phyloP scores from a whole-genome alignment of 2,329 filamentous ascomycete genomes.

The Ilyonectria mors-panacis region DNA sequence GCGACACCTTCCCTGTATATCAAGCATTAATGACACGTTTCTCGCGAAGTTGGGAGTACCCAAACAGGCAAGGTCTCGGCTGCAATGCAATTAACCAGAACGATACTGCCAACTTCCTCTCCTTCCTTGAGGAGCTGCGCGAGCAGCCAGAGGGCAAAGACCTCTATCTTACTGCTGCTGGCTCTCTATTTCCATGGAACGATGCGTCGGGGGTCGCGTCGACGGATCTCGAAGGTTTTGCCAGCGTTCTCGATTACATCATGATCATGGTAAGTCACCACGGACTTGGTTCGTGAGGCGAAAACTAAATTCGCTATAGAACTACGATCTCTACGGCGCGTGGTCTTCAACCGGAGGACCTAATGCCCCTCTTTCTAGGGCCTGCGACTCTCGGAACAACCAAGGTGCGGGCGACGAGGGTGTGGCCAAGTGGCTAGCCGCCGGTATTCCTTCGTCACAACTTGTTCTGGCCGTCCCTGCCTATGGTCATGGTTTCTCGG shows the following conservation, averaged over 20 bases:
- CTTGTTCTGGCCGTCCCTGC: conserved; percentile 38
- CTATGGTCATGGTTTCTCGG: conserved; percentile 39
- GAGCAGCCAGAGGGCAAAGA: conserved; percentile 32
- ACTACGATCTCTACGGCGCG: conserved; percentile 40
- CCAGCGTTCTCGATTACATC: conserved; percentile 38
- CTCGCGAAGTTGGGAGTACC: conserved; percentile 39
- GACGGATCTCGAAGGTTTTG: conserved; percentile 35
- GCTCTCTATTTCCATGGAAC: conserved; percentile 41
- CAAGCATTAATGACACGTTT: not conserved
- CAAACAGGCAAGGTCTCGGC: conserved; percentile 41
- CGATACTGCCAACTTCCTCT: conserved; percentile 39
- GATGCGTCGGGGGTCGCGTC: conserved; percentile 28
- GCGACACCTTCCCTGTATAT: not conserved
- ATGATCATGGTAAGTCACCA: conserved; percentile 37
- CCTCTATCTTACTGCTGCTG: conserved; percentile 36
- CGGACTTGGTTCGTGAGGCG: rapidly evolving
- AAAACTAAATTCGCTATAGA: conserved; percentile 5
- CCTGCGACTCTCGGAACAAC: conserved; percentile 37
- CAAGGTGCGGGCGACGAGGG: conserved; percentile 34
- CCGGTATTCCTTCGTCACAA: conserved; percentile 36
- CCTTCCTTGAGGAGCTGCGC: conserved; percentile 39
- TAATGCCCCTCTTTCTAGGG: conserved; percentile 28
- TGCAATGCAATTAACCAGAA: conserved; percentile 41
- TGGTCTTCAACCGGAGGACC: conserved; percentile 38
- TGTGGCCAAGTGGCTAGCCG: conserved; percentile 29